Evolutionary conservation across 305 asterid genomes (phyloP).

Genomic region (Fraxinus dipetala): DNA sequence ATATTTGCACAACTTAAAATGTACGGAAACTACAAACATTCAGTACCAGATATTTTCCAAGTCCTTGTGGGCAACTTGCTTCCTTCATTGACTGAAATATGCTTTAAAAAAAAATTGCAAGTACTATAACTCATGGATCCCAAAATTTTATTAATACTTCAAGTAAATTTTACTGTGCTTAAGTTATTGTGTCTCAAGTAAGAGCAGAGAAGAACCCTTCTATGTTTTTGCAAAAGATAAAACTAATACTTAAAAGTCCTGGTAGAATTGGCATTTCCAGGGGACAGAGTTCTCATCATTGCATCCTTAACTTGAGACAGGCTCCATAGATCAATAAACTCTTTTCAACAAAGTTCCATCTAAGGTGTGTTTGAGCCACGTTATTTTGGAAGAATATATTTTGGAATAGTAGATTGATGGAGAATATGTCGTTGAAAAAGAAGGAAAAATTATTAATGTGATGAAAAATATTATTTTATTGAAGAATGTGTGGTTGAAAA

Average conservation of each 20-base stretch:
- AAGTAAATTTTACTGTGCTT: neutral
- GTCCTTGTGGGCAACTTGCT: neutral
- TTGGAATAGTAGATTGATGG: too few species aligned
- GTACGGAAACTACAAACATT: neutral
- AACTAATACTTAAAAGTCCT: neutral
- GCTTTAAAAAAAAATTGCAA: slow-evolving; percentile 6
- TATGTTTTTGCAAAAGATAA: neutral
- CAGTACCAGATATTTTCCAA: neutral
- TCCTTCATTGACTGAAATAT: neutral
- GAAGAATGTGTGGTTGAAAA: too few species aligned
- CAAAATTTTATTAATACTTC: neutral
- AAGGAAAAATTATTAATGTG: too few species aligned
- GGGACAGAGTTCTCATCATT: neutral
- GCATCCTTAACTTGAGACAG: neutral
- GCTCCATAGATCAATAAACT: neutral
- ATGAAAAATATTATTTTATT: too few species aligned
- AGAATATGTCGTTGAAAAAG: too few species aligned
- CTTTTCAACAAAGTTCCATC: neutral
- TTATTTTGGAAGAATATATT: too few species aligned
- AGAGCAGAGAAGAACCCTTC: neutral
- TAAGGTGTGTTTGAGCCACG: neutral
- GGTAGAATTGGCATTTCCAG: neutral
- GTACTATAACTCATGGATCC: slow-evolving; percentile 6
- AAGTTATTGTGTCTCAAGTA: neutral
- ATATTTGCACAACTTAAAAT: neutral